These are phyloP conservation scores for Aspergillus sp. DNA, from an alignment of 2,329 filamentous ascomycete species.

Conservation along the genomic window DNA sequence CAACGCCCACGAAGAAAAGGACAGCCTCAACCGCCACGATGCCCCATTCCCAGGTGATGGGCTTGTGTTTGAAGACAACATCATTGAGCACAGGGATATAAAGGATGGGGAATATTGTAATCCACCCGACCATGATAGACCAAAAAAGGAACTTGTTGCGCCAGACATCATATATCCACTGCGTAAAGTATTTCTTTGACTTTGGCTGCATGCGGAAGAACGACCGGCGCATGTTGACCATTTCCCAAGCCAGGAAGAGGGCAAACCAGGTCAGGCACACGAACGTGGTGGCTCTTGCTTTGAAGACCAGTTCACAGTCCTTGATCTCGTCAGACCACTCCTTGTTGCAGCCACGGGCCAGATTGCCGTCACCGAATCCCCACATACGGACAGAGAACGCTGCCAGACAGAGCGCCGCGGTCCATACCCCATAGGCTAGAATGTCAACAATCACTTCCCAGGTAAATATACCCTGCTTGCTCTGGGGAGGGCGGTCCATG, in stretches of 20 bases:
- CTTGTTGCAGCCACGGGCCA: conserved; percentile 63
- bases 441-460: conserved; percentile 76
- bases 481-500: conserved; percentile 76
- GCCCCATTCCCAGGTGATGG: conserved; percentile 69
- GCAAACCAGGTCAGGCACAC: conserved; percentile 74
- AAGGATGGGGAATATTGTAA: conserved; percentile 59
- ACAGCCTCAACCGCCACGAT: conserved; percentile 62
- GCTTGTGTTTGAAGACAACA: conserved; percentile 64
- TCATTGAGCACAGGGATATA: conserved; percentile 70
- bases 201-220: conserved; percentile 73
- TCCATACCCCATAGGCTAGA: conserved; percentile 74
- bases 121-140: conserved; percentile 58
- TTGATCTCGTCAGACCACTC: conserved; percentile 41
- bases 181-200: conserved; percentile 60
- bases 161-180: conserved; percentile 69
- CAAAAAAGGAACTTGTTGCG: conserved; percentile 71
- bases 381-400: conserved; percentile 67
- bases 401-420: conserved; percentile 67
- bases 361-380: conserved; percentile 57
- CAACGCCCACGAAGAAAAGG: conserved; percentile 64
- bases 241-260: conserved; percentile 76
- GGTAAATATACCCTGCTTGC: conserved; percentile 70
- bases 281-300: conserved; percentile 71
- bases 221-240: conserved; percentile 68
- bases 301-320: conserved; percentile 64